These are phyloP conservation scores for Mortierella claussenii DNA, from an alignment of 192 early-diverging fungal genomes.

Conservation along the genomic window DNA sequence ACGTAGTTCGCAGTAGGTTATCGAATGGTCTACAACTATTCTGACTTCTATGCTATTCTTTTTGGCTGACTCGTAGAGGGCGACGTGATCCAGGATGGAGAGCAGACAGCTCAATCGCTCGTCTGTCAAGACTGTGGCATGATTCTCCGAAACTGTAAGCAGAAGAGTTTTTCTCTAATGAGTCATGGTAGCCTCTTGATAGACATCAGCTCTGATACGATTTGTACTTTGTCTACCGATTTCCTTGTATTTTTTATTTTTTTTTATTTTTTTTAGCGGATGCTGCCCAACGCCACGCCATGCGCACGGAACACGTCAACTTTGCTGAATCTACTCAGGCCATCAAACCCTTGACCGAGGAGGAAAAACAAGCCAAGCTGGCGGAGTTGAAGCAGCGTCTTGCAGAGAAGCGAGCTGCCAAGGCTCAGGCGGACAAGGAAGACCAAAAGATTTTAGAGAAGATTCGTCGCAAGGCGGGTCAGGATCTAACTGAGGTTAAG, in stretches of 20 bases:
- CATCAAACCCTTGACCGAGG: constrained; percentile 84
- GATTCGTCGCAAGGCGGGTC: constrained; percentile 76
- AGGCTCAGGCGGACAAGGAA: constrained; percentile 67
- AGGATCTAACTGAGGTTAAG: constrained; percentile 75
- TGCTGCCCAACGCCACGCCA: constrained; percentile 83
- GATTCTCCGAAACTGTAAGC: constrained; percentile 77
- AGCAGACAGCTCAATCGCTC: constrained; percentile 83
- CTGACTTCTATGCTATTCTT: too few species aligned
- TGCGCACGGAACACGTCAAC: constrained; percentile 75
- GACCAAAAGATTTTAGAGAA: constrained; percentile 79
- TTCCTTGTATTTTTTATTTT: background rate
- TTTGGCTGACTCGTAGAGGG: too few species aligned
- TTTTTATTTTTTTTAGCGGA: constrained; percentile 51
- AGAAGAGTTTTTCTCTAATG: background rate
- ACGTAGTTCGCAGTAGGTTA: background rate
- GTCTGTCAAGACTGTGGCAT: constrained; percentile 86
- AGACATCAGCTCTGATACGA: background rate
- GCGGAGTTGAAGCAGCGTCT: constrained; percentile 74
- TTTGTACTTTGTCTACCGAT: background rate
- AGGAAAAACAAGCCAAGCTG: constrained; percentile 80
- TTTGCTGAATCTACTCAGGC: constrained; percentile 80
- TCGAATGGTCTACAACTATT: too few species aligned
- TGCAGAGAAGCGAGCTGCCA: constrained; percentile 71
- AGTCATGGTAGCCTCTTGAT: too few species aligned
- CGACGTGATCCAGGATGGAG: constrained; percentile 73